phyloP scores from a whole-genome alignment of 148 eudicot species.

The Camellia japonica region DNA sequence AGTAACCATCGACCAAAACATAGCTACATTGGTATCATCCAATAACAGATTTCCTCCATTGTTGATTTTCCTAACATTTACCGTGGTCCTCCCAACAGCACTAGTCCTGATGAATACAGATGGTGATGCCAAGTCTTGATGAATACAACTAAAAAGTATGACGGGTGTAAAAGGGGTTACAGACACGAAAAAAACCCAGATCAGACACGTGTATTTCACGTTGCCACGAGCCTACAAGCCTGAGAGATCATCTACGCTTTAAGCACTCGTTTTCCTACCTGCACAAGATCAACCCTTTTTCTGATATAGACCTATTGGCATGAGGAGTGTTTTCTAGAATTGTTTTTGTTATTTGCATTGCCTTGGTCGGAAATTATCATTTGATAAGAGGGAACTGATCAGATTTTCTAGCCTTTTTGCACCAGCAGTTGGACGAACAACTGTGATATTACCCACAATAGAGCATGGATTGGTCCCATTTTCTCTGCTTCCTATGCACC shows the following conservation, averaged over 20 bases:
- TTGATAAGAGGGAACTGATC: conserved; percentile 34
- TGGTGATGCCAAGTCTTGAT: neutral
- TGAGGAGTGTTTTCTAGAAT: neutral
- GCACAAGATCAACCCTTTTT: neutral
- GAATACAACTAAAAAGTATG: neutral
- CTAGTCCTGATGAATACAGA: neutral
- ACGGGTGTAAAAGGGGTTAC: neutral
- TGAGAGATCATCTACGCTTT: neutral
- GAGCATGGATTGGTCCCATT: conserved; percentile 53
- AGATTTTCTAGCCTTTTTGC: conserved; percentile 45
- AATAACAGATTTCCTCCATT: neutral
- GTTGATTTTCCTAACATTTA: neutral
- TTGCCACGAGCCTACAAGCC: neutral
- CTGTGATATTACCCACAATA: conserved; percentile 37
- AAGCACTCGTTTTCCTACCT: neutral
- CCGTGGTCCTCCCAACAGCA: neutral
- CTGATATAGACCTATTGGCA: neutral
- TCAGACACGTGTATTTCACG: neutral
- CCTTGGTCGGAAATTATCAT: conserved; percentile 31
- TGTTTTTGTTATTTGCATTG: conserved; percentile 34
- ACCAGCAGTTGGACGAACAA: conserved; percentile 40
- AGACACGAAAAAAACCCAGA: neutral
- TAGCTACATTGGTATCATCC: neutral
- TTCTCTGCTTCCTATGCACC: conserved; percentile 47
- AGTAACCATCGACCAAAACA: neutral